These are phyloP conservation scores for Claviceps quebecensis DNA, from an alignment of 2,329 filamentous ascomycete species.

Conservation along the genomic window DNA sequence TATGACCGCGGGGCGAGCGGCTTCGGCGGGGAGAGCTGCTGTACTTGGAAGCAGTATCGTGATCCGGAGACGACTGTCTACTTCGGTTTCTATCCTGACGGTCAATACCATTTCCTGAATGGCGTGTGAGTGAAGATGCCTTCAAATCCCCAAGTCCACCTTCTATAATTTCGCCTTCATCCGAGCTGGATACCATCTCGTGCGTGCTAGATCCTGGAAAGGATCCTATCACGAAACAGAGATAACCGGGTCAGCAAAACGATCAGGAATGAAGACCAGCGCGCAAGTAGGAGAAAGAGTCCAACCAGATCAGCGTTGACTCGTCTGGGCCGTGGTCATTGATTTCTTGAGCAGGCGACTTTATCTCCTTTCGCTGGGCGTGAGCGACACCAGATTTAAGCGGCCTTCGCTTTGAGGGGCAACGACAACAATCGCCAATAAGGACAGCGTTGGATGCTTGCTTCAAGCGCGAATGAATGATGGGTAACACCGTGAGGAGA, in stretches of 20 bases:
- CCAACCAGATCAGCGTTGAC: constrained; percentile 29
- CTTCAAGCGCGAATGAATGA: not conserved
- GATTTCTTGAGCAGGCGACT: constrained; percentile 1
- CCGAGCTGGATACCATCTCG: constrained; percentile 45
- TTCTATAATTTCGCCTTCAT: constrained; percentile 79
- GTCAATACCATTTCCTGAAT: constrained; percentile 79
- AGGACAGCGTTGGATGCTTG: not conserved
- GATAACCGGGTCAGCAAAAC: constrained; percentile 21
- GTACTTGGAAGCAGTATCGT: constrained; percentile 30
- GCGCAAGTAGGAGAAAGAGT: constrained; percentile 23
- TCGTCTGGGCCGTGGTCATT: constrained; percentile 20
- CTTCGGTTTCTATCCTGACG: constrained; percentile 69
- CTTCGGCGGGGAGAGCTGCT: constrained; percentile 31
- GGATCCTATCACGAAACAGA: constrained; percentile 4
- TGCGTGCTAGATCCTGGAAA: constrained; percentile 10
- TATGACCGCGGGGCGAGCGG: constrained; percentile 51
- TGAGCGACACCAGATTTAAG: not conserved
- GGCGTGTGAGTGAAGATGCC: constrained; percentile 74
- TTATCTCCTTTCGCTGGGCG: not conserved
- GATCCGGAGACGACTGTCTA: constrained; percentile 44
- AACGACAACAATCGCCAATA: not conserved
- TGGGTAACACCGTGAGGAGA: not conserved
- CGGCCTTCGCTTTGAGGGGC: not conserved
- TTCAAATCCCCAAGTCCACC: constrained; percentile 51
- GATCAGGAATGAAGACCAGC: constrained; percentile 14